Percentiles rank a stretch among this genome's conserved stretches.
Evolutionary conservation across 2,329 filamentous ascomycete species (phyloP).

Genomic region (Apiospora marii): DNA sequence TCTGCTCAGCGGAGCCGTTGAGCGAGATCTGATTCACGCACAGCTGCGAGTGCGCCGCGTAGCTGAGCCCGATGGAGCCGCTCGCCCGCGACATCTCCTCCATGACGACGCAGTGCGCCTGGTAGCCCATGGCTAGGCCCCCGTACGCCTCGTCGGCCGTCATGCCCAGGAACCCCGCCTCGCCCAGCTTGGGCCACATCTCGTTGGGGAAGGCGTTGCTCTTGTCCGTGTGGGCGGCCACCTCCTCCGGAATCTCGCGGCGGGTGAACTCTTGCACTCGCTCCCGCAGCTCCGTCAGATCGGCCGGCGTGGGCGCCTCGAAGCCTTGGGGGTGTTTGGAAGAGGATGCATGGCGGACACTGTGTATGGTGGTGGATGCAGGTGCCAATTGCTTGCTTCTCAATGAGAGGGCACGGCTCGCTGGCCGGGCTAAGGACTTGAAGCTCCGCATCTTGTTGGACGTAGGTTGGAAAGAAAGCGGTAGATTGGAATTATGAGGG

Average conservation of each 20-base stretch:
- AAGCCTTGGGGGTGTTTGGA: conserved; percentile 70
- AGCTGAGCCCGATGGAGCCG: conserved; percentile 85
- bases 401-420: conserved; percentile 29
- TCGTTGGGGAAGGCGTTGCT: conserved; percentile 86
- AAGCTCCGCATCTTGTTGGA: conserved; percentile 46
- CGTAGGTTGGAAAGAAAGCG: not conserved
- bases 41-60: conserved; percentile 94
- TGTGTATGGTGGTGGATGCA: conserved; percentile 37
- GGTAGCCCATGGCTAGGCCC: conserved; percentile 90
- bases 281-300: conserved; percentile 82
- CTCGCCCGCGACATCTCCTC: conserved; percentile 92
- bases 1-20: conserved; percentile 83
- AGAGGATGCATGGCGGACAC: conserved; percentile 59
- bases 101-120: conserved; percentile 94
- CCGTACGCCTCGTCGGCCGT: conserved; percentile 94
- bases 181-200: conserved; percentile 94
- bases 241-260: conserved; percentile 83
- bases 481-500: not conserved
- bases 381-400: conserved; percentile 23
- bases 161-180: conserved; percentile 89
- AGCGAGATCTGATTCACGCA: conserved; percentile 97
- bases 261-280: conserved; percentile 88
- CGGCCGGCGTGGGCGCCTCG: conserved; percentile 71
- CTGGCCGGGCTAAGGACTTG: conserved; percentile 46
- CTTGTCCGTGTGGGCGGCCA: conserved; percentile 84